phyloP scores from a whole-genome alignment of 1,284 basidiomycete species.

The Mycosarcoma maydis region DNA sequence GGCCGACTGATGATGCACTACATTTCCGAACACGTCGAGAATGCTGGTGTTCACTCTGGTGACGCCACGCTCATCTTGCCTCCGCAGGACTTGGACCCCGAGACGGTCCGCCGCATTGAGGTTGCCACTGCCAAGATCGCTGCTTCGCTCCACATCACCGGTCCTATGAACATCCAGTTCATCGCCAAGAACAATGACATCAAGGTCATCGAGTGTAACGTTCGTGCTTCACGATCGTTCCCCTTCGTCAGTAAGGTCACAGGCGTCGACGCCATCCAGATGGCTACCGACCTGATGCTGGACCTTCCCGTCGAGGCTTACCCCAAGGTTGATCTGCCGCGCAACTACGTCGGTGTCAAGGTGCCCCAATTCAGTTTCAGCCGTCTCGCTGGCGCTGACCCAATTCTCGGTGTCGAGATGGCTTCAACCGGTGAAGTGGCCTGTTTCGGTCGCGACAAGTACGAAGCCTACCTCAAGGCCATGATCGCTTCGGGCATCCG shows the following conservation, averaged over 20 bases:
- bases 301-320: slow-evolving; percentile 88
- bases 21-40: slow-evolving; percentile 99
- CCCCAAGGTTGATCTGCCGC: slow-evolving; percentile 84
- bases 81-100: slow-evolving; percentile 95
- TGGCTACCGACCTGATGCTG: slow-evolving; percentile 98
- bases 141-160: slow-evolving; percentile 92
- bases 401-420: slow-evolving; percentile 99
- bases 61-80: slow-evolving; percentile 98
- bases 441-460: slow-evolving; percentile 96
- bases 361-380: slow-evolving; percentile 99
- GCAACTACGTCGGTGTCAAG: slow-evolving; percentile 97
- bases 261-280: slow-evolving; percentile 94
- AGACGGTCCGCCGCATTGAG: slow-evolving; percentile 94
- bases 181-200: slow-evolving; percentile 99
- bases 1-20: slow-evolving; percentile 99
- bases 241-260: slow-evolving; percentile 99
- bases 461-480: slow-evolving; percentile 97
- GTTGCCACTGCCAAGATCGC: slow-evolving; percentile 97
- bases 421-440: slow-evolving; percentile 99
- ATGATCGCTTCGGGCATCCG: slow-evolving; percentile 94
- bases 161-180: slow-evolving; percentile 99
- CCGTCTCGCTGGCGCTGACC: slow-evolving; percentile 93
- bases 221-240: slow-evolving; percentile 96
- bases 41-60: slow-evolving; percentile 96
- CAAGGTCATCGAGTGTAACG: slow-evolving; percentile 99